Conservation (phyloP, 495 filamentous ascomycete genomes). For the Hypoxylon cercidicola region DNA sequence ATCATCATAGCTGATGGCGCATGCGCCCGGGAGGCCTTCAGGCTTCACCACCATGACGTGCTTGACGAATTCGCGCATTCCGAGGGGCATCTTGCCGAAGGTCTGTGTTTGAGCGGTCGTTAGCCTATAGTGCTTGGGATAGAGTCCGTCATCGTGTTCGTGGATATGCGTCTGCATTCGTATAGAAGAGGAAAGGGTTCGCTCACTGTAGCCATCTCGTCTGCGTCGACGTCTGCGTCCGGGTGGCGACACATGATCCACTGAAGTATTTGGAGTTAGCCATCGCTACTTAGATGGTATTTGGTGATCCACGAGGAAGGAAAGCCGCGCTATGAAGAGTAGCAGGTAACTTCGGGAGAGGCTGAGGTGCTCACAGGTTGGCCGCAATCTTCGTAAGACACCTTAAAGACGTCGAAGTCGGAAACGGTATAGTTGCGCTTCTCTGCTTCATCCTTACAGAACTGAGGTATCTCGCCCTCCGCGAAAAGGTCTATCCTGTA, state of each 20-base stretch:
- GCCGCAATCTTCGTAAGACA: conserved; percentile 47
- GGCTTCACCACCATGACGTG: conserved; percentile 34
- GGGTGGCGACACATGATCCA: conserved; percentile 51
- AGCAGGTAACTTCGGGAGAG: neutral
- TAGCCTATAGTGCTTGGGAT: neutral
- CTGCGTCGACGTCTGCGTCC: conserved; percentile 27
- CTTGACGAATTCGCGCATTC: conserved; percentile 42
- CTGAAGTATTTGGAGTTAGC: neutral
- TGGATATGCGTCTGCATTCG: neutral
- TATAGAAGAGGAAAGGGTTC: neutral
- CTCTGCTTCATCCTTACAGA: conserved; percentile 6
- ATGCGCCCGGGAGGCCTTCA: conserved; percentile 1
- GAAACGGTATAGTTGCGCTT: neutral
- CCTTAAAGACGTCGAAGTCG: conserved; percentile 46
- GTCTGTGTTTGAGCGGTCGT: neutral
- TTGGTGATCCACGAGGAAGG: neutral
- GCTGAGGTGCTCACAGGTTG: conserved; percentile 18
- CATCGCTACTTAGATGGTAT: no score
- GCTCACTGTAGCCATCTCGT: conserved; percentile 31
- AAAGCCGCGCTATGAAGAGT: neutral
- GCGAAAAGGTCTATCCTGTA: neutral
- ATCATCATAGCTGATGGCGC: conserved; percentile 12
- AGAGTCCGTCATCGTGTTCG: neutral
- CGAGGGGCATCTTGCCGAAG: conserved; percentile 48
- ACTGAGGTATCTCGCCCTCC: neutral